Percentiles rank a stretch among this genome's conserved stretches.
These are phyloP conservation scores for Eustoma russellianum DNA, from an alignment of 257 asterid genomes.

Conservation along the genomic window DNA sequence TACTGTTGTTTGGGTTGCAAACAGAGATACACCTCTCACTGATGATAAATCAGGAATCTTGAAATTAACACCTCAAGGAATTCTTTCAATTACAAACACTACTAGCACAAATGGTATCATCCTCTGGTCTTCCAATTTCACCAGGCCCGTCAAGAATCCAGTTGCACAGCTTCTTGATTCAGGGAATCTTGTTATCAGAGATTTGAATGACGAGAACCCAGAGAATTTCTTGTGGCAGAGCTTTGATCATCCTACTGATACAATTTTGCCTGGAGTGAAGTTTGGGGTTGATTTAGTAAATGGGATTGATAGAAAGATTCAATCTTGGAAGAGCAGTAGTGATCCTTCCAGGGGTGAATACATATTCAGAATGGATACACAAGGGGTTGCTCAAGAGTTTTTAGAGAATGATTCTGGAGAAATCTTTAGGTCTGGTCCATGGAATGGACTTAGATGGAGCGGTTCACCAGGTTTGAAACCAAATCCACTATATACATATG, in stretches of 20 bases:
- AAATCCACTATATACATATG: background rate
- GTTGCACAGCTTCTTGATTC: conserved; percentile 22
- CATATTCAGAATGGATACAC: conserved; percentile 10
- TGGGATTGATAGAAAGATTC: conserved; percentile 6
- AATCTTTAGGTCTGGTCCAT: conserved; percentile 25
- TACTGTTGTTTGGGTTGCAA: conserved; percentile 19
- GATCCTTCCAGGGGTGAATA: conserved; percentile 38
- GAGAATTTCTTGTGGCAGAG: conserved; percentile 23
- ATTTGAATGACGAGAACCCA: conserved; percentile 14
- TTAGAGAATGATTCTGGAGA: background rate
- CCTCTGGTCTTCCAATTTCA: conserved; percentile 17
- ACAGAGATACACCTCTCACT: conserved; percentile 12
- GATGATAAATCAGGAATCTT: conserved; percentile 6
- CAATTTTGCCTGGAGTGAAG: conserved; percentile 20
- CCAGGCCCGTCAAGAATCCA: conserved; percentile 9
- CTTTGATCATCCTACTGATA: conserved; percentile 22
- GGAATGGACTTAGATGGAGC: conserved; percentile 43
- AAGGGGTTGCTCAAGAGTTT: conserved; percentile 26
- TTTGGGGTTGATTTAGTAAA: conserved; percentile 24
- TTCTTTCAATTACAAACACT: conserved; percentile 5
- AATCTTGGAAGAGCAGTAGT: conserved; percentile 24
- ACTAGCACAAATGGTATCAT: background rate
- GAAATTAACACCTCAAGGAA: conserved; percentile 3
- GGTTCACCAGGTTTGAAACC: conserved; percentile 12
- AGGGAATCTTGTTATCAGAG: conserved; percentile 32